phyloP scores from a whole-genome alignment of 495 filamentous ascomycete species.

The Trichocladium antarcticum region DNA sequence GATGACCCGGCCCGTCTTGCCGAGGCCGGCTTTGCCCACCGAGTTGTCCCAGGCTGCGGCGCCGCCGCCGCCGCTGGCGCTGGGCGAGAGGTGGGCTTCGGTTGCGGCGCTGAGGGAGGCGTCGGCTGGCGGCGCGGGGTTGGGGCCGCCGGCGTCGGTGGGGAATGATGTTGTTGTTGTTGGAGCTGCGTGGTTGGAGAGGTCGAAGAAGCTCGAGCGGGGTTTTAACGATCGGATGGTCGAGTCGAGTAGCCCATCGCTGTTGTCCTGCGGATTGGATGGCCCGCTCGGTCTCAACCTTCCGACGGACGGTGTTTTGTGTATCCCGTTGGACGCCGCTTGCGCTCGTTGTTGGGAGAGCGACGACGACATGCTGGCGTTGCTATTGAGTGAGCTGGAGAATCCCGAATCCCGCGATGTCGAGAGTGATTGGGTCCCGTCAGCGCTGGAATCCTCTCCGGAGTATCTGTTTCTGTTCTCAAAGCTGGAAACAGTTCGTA shows the following conservation, averaged over 20 bases:
- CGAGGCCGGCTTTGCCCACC: constrained; percentile 66
- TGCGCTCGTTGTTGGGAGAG: constrained; percentile 27
- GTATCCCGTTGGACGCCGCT: constrained; percentile 15
- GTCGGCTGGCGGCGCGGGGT: constrained; percentile 1
- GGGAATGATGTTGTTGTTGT: neutral
- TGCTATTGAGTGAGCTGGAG: constrained; percentile 39
- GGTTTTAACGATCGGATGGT: constrained; percentile 1
- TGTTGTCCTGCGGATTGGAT: constrained; percentile 5
- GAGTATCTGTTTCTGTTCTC: constrained; percentile 23
- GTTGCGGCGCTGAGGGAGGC: constrained; percentile 4
- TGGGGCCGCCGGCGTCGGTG: neutral
- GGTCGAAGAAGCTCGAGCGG: constrained; percentile 12
- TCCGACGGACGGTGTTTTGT: constrained; percentile 12
- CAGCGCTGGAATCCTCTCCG: constrained; percentile 24
- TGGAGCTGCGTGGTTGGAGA: constrained; percentile 10
- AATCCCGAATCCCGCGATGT: constrained; percentile 34
- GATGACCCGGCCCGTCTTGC: constrained; percentile 89
- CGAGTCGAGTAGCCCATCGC: constrained; percentile 7
- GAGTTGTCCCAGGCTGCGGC: constrained; percentile 71
- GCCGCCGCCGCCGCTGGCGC: constrained; percentile 6
- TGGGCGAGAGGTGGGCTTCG: constrained; percentile 12
- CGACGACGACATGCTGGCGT: constrained; percentile 31
- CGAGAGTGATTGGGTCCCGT: constrained; percentile 25
- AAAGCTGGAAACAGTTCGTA: constrained; percentile 38
- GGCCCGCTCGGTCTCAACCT: constrained; percentile 25